Base-by-base conservation (phyloP, 176 grass and related monocot genomes). In the Urochloa ruziziensis region DNA sequence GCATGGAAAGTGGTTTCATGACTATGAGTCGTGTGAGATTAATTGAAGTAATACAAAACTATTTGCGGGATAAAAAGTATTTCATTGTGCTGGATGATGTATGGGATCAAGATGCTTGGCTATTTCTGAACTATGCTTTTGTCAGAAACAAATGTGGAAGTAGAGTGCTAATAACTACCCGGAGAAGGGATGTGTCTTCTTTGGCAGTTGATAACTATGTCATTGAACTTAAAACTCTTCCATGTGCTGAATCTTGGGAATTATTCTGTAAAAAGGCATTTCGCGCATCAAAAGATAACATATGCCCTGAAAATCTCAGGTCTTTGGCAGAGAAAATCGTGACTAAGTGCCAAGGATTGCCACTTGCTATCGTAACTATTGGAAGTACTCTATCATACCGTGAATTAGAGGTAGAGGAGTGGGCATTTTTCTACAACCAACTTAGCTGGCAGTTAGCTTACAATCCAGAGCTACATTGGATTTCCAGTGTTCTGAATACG, bases 81-180 rank as follows among this genome's bases (percentile, higher is more conserved):
- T 2, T 93, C 0, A 84, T 93, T 60, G 47, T 90, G 4, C 13
- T 90, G 62, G 86, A 93, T 61, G 91, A 88, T 84, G 60, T 88
- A 30, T 88, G 88, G 85, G 82, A 82, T 48, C 81, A 3, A 74
- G 73, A 87, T 46, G 80, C 16, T 1, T 89, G 73, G 52, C 7
- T 57, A 15, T 71, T 75, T 37, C 80, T 94, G 12, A 67, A 83
- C 18, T 11, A 9, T 29, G 82, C 79, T 40, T 66, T 91, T 70
- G 34, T 43, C 3, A 69, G 29, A 67, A 85, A 88, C 27, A 58
- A 84, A 0, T 4, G 28, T 12, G 76, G 70, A 79, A 88, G 86
- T 7, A 86, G 67, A 79, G 44, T 92, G n/a, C 33, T 86, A 7
- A 72, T 91, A 21, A 94, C 89, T 35, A 91, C 92, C 7, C 62